Base-by-base conservation (phyloP, 73 alveolate genomes). In the Loxodes magnus region DNA sequence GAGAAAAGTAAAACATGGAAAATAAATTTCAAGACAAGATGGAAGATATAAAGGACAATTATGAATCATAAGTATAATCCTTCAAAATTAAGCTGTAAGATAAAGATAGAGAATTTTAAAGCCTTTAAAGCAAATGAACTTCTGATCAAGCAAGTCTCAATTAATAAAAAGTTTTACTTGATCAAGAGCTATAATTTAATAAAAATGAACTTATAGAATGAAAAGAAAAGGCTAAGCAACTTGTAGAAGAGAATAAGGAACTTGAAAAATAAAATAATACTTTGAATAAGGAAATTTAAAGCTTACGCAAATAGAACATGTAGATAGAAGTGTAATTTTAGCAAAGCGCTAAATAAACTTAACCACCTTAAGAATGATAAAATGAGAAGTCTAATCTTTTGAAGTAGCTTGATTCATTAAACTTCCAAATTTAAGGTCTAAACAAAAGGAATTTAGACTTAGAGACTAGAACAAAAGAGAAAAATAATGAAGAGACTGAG, bases 21-120 rank as follows among this genome's bases (percentile, higher is more conserved):
- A 16, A 46, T 21, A 17, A 23, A 17, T 7, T 46, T n/a, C 59
- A 46, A 24, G n/a, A n/a, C n/a, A n/a, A n/a, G n/a, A n/a, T n/a
- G n/a, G 59, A 46, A 16, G 27, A 25, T 46, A 41, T 25, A 46
- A n/a, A 21, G 1, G 59, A 46, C 22, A 46, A 46, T 25, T 46
- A 21, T 25, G n/a, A 19, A 10, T 41, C 27, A 2, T 25, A 46
- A 24, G 59, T n/a, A n/a, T n/a, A n/a, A n/a, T n/a, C n/a, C 59
- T 21, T 10, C 20, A 2, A n/a, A 12, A 10, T 37, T 41, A 7
- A 23, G 36, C 15, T 24, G 7, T 46, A 41, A 46, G 27, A 46
- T 46, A 24, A 12, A 24, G n/a, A 16, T 46, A 12, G 59, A 46
- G n/a, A 41, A 46, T 2, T 23, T 46, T 1, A 16, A 24, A 46